Evolutionary conservation across 2,329 filamentous ascomycete genomes (phyloP).

Genomic region (Trichoderma sp.): DNA sequence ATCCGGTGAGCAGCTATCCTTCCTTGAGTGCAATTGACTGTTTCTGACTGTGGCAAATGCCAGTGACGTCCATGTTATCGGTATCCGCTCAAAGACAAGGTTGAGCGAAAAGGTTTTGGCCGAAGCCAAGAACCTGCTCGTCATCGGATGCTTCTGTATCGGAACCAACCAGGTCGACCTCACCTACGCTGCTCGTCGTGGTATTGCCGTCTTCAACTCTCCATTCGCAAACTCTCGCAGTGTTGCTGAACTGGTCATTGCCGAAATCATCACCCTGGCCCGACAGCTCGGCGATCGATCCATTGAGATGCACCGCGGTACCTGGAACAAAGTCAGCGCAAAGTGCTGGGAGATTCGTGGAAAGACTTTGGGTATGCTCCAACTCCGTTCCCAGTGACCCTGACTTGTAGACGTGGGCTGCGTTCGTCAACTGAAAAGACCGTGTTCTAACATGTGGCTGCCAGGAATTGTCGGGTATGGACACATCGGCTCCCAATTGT

Average conservation of each 20-base stretch:
- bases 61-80: conserved; percentile 93
- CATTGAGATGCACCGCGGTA: conserved; percentile 87
- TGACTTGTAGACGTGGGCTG: neutral
- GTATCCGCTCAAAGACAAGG: conserved; percentile 97
- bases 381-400: neutral
- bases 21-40: neutral
- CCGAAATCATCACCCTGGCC: conserved; percentile 85
- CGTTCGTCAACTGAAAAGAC: neutral
- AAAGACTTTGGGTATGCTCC: conserved; percentile 75
- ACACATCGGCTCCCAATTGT: conserved; percentile 94
- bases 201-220: conserved; percentile 98
- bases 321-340: conserved; percentile 96
- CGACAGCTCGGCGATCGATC: conserved; percentile 91
- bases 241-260: conserved; percentile 93
- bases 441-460: neutral
- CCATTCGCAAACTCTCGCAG: conserved; percentile 97
- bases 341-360: conserved; percentile 98
- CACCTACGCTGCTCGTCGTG: conserved; percentile 74
- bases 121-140: conserved; percentile 90
- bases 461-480: conserved; percentile 90
- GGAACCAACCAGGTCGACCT: conserved; percentile 95
- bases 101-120: conserved; percentile 79
- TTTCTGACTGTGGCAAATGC: neutral
- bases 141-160: conserved; percentile 98
- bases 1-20: conserved; percentile 63